Conservation (phyloP, 2,329 filamentous ascomycete species). For the Fulvia fulva region DNA sequence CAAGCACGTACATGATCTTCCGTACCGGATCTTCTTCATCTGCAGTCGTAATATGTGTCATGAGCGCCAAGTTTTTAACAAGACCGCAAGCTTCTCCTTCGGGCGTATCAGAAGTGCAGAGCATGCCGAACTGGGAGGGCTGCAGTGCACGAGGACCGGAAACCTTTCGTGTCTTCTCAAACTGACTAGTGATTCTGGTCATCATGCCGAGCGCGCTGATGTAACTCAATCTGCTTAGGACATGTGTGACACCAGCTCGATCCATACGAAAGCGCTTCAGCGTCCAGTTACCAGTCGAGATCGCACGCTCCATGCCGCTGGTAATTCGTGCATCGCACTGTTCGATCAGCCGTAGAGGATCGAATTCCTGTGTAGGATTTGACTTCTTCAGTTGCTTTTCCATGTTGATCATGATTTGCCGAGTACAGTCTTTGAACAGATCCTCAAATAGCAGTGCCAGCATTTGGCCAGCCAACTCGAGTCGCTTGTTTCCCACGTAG, state of each 20-base stretch:
- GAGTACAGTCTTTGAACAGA: constrained; percentile 92
- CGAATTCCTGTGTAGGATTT: constrained; percentile 80
- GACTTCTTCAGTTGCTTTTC: constrained; percentile 95
- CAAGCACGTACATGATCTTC: constrained; percentile 79
- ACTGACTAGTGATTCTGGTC: constrained; percentile 97
- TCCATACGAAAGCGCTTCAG: constrained; percentile 99
- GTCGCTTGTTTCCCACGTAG: constrained; percentile 94
- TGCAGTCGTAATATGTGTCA: constrained; percentile 98
- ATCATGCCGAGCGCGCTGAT: constrained; percentile 98
- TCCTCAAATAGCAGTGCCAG: constrained; percentile 93
- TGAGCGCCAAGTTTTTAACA: constrained; percentile 94
- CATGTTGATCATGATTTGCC: constrained; percentile 84
- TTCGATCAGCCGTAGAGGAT: constrained; percentile 78
- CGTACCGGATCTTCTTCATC: constrained; percentile 88
- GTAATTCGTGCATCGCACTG: constrained; percentile 85
- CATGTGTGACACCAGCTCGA: constrained; percentile 90
- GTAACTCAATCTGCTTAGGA: constrained; percentile 91
- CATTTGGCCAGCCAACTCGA: constrained; percentile 92
- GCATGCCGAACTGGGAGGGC: constrained; percentile 96
- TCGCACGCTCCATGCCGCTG: constrained; percentile 88
- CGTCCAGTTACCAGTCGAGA: constrained; percentile 96
- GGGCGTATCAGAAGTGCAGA: constrained; percentile 94
- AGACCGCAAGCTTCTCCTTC: constrained; percentile 98
- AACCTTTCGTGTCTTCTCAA: constrained; percentile 97
- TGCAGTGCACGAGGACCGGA: constrained; percentile 92